A percentile compares a stretch with the other conserved stretches of the same genome.
phyloP scores from a whole-genome alignment of 495 filamentous ascomycete species.

The Hypoxylon rickii region DNA sequence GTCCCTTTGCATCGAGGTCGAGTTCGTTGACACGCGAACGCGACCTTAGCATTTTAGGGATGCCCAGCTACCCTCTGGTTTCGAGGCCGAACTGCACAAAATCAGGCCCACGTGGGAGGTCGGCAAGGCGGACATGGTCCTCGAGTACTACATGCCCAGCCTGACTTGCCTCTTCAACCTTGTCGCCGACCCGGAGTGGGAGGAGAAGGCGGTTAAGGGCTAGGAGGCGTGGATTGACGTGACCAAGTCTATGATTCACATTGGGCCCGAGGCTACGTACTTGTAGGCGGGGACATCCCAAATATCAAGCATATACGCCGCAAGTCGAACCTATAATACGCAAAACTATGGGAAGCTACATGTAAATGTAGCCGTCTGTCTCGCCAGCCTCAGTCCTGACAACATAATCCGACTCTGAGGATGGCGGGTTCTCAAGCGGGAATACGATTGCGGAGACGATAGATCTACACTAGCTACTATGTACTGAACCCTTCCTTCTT shows the following conservation, averaged over 20 bases:
- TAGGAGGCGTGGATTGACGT: slow-evolving; percentile 11
- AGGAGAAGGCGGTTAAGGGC: slow-evolving; percentile 10
- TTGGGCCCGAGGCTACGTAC: slow-evolving; percentile 9
- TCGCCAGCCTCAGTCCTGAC: no score
- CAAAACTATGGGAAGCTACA: no score
- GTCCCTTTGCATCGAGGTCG: not conserved
- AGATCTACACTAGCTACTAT: no score
- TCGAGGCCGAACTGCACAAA: slow-evolving; percentile 5
- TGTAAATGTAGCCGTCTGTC: no score
- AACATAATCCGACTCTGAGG: no score
- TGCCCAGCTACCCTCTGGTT: not conserved
- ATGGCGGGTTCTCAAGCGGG: no score
- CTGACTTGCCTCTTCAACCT: slow-evolving; percentile 5
- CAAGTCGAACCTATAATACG: no score
- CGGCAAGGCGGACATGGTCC: slow-evolving; percentile 17
- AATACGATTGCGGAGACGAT: no score
- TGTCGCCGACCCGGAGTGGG: slow-evolving; percentile 15
- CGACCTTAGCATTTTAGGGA: slow-evolving; percentile 8
- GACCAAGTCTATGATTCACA: slow-evolving; percentile 6
- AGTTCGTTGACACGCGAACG: not conserved
- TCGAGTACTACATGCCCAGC: slow-evolving; percentile 19
- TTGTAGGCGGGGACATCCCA: slow-evolving; percentile 9
- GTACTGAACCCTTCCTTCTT: no score
- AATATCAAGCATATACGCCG: no score
- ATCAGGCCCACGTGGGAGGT: slow-evolving; percentile 10